Evolutionary conservation across 1,284 basidiomycete species (phyloP).

Genomic region (Inonotus obliquus): DNA sequence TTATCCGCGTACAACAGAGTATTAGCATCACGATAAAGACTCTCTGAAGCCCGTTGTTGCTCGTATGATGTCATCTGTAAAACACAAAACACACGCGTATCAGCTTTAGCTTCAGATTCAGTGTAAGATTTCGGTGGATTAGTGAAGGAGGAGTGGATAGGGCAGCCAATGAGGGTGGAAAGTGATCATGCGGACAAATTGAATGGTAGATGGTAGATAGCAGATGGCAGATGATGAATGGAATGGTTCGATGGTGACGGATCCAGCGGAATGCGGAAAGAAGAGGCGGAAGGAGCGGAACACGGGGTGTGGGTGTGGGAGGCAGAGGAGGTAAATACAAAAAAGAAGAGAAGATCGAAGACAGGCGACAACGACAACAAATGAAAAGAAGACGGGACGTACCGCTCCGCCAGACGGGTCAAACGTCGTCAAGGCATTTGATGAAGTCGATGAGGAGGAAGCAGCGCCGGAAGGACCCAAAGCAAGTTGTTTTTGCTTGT

Average conservation of each 20-base stretch:
- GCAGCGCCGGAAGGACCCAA: slow-evolving; percentile 65
- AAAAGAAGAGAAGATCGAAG: slow-evolving; percentile 1
- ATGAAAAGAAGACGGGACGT: slow-evolving; percentile 12
- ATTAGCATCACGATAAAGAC: slow-evolving; percentile 86
- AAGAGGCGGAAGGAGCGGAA: neutral
- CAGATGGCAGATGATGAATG: too few relatives aligned
- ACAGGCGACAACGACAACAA: neutral
- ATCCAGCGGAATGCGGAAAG: neutral
- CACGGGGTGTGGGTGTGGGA: neutral
- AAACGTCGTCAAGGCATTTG: slow-evolving; percentile 41
- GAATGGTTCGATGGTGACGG: too few relatives aligned
- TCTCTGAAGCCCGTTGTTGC: slow-evolving; percentile 68
- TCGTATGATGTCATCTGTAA: slow-evolving; percentile 50
- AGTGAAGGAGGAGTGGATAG: too few relatives aligned
- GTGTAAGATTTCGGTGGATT: too few relatives aligned
- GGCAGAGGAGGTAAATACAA: neutral
- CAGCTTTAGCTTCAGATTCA: too few relatives aligned
- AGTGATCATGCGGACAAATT: neutral
- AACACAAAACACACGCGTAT: too few relatives aligned
- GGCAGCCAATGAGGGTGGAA: neutral
- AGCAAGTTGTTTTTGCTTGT: slow-evolving; percentile 80
- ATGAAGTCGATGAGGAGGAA: slow-evolving; percentile 32
- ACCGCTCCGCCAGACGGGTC: slow-evolving; percentile 45
- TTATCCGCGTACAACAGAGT: slow-evolving; percentile 89
- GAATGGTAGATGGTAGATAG: too few relatives aligned